Conservation (phyloP, 768 basidiomycete genomes). For the Tephrocybe sp. region DNA sequence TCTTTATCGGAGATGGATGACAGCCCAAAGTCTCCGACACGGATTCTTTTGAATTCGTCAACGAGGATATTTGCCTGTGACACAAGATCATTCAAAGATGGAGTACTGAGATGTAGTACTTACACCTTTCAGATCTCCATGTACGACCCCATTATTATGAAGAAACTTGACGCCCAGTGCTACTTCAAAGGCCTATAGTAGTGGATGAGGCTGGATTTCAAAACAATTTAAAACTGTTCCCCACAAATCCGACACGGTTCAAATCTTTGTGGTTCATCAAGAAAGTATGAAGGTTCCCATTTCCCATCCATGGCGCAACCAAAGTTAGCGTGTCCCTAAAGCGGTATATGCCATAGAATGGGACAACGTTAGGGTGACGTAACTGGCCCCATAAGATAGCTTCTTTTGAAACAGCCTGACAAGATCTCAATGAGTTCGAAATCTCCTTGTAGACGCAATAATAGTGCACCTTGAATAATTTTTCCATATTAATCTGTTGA, state of each 20-base stretch:
- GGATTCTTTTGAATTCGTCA: neutral
- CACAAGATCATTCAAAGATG: neutral
- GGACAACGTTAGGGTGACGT: constrained; percentile 8
- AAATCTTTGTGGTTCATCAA: neutral
- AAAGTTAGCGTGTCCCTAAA: neutral
- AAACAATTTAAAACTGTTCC: neutral
- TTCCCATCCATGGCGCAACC: constrained; percentile 3
- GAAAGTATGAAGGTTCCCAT: neutral
- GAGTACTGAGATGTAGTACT: neutral
- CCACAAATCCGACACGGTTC: constrained; percentile 3
- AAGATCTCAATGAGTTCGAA: neutral
- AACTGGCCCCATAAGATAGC: constrained; percentile 6
- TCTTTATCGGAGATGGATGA: constrained; percentile 5
- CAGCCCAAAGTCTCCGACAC: constrained; percentile 1
- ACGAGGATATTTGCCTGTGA: constrained; percentile 7
- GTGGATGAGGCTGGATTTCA: neutral
- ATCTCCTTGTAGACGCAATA: neutral
- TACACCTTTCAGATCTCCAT: constrained; percentile 9
- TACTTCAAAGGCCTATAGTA: constrained; percentile 4
- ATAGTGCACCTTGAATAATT: neutral
- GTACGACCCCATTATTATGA: constrained; percentile 7
- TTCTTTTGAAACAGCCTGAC: constrained; percentile 7
- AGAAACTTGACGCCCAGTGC: constrained; percentile 4
- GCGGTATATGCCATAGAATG: constrained; percentile 5
- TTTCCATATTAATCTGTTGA: neutral